phyloP scores from a whole-genome alignment of 192 early-diverging fungal genomes.

The Jimgerdemannia lactiflua region DNA sequence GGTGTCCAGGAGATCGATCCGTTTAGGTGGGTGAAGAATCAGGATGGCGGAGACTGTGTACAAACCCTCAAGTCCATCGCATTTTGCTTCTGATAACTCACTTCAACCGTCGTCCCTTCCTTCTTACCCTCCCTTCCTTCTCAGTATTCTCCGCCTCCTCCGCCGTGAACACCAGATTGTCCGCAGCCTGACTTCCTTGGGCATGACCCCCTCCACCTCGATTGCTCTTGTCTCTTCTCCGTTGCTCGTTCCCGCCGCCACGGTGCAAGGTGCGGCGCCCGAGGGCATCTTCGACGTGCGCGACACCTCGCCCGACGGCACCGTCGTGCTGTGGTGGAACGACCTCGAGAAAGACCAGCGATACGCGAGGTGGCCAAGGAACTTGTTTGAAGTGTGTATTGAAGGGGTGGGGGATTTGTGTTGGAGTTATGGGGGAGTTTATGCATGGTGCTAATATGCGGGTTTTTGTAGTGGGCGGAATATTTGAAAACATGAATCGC shows the following conservation, averaged over 20 bases:
- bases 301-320: conserved; percentile 43
- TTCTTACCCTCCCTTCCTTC: background rate
- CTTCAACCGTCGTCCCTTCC: background rate
- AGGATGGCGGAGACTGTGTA: background rate
- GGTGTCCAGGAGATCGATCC: conserved; percentile 56
- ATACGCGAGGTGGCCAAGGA: conserved; percentile 67
- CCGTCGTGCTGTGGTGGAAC: conserved; percentile 82
- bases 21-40: conserved; percentile 44
- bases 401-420: background rate
- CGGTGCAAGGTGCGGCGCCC: conserved; percentile 6
- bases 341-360: conserved; percentile 82
- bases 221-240: conserved; percentile 34
- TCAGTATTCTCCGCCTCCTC: conserved; percentile 54
- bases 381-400: conserved; percentile 38
- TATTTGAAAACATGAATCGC: no score
- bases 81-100: background rate
- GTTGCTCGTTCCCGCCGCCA: background rate
- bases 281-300: conserved; percentile 76
- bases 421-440: no score
- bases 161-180: conserved; percentile 53
- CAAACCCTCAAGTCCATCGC: background rate
- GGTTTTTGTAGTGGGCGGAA: no score
- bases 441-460: conserved; percentile 1
- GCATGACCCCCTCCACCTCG: conserved; percentile 33
- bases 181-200: conserved; percentile 39